phyloP scores from a whole-genome alignment of 1,284 basidiomycete species.

The Ceratobasidium sp. region DNA sequence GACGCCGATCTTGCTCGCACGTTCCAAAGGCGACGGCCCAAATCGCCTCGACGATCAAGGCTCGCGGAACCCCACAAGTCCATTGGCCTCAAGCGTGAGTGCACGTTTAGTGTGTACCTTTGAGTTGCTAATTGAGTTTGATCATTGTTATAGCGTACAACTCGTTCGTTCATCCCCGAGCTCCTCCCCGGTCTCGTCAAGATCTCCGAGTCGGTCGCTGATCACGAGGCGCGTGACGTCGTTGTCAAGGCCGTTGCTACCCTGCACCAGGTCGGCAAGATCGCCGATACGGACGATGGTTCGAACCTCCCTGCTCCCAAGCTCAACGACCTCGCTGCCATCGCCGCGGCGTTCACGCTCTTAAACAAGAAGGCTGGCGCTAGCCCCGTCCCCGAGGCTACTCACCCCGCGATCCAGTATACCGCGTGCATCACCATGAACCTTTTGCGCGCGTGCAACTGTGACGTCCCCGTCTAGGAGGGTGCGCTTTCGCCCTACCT shows the following conservation, averaged over 20 bases:
- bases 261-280: slow-evolving; percentile 91
- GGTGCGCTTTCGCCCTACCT: slow-evolving; percentile 79
- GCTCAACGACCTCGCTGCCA: slow-evolving; percentile 72
- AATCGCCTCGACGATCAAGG: no score
- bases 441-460: slow-evolving; percentile 91
- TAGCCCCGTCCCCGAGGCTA: slow-evolving; percentile 63
- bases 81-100: no score
- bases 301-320: slow-evolving; percentile 89
- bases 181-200: slow-evolving; percentile 95
- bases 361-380: slow-evolving; percentile 86
- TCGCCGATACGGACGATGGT: slow-evolving; percentile 83
- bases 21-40: no score
- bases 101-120: no score
- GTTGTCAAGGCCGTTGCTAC: slow-evolving; percentile 90
- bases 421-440: slow-evolving; percentile 82
- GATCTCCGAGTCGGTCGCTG: slow-evolving; percentile 90
- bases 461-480: slow-evolving; percentile 90
- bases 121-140: no score
- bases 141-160: no score
- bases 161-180: slow-evolving; percentile 96
- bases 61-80: no score
- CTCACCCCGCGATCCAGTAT: slow-evolving; percentile 75
- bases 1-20: no score
- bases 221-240: slow-evolving; percentile 94
- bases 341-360: slow-evolving; percentile 71